Percentiles rank a stretch among this genome's conserved stretches.
phyloP scores from a whole-genome alignment of 1,284 basidiomycete species.

The Ustilago esculenta region DNA sequence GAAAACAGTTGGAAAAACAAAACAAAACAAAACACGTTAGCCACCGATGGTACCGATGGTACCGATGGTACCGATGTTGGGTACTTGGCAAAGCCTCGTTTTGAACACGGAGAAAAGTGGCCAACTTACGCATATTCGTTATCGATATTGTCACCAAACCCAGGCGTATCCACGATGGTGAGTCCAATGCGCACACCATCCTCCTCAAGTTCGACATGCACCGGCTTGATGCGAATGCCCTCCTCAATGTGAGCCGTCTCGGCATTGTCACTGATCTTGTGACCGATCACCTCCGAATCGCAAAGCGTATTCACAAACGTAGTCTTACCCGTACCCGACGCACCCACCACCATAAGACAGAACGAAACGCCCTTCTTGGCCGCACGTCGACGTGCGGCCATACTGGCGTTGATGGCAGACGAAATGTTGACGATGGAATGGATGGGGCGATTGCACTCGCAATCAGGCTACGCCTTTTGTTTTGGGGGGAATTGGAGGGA shows the following conservation, averaged over 20 bases:
- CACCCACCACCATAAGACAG: slow-evolving; percentile 67
- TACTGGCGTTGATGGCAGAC: slow-evolving; percentile 40
- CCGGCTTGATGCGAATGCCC: slow-evolving; percentile 94
- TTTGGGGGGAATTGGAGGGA: no score
- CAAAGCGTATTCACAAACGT: slow-evolving; percentile 67
- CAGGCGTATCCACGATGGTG: slow-evolving; percentile 98
- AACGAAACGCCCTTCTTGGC: slow-evolving; percentile 67
- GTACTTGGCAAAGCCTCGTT: no score
- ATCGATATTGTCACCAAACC: slow-evolving; percentile 98
- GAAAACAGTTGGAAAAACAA: neutral
- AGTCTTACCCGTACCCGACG: slow-evolving; percentile 66
- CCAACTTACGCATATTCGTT: slow-evolving; percentile 96
- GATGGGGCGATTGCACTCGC: neutral
- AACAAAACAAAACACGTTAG: no score
- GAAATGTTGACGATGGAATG: slow-evolving; percentile 29
- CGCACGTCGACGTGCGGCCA: slow-evolving; percentile 61
- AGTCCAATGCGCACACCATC: slow-evolving; percentile 97
- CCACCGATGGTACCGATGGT: no score
- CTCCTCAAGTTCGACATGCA: slow-evolving; percentile 95
- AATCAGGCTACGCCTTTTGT: slow-evolving; percentile 7
- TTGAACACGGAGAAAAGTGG: no score
- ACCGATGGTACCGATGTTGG: no score
- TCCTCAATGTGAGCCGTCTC: slow-evolving; percentile 93
- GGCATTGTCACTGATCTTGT: slow-evolving; percentile 86
- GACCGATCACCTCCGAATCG: slow-evolving; percentile 69